phyloP scores from a whole-genome alignment of 129 eudicot genomes.

The Scalesia atractyloides region DNA sequence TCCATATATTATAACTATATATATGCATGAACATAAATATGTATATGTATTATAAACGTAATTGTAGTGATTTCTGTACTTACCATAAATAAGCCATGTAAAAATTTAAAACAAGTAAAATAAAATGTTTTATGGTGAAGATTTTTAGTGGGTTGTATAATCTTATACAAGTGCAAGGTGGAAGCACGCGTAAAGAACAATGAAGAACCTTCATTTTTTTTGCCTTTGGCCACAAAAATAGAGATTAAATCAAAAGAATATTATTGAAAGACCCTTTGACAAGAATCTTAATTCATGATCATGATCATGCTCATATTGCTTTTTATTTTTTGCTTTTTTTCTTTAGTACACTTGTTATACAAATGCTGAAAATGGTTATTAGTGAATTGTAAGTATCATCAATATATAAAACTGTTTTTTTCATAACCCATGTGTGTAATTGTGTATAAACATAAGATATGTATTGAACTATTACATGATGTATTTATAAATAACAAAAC shows the following conservation, averaged over 20 bases:
- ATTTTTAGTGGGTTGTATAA: slow-evolving; percentile 10
- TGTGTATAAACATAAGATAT: neutral
- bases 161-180: slow-evolving; percentile 28
- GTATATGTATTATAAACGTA: neutral
- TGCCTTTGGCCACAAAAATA: slow-evolving; percentile 38
- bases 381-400: neutral
- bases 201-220: slow-evolving; percentile 32
- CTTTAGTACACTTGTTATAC: neutral
- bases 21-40: neutral
- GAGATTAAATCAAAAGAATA: slow-evolving; percentile 37
- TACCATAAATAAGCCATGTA: neutral
- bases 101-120: slow-evolving; percentile 1
- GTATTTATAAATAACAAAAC: neutral
- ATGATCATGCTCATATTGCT: slow-evolving; percentile 26
- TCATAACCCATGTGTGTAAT: neutral
- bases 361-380: slow-evolving; percentile 17
- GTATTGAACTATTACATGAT: neutral
- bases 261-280: slow-evolving; percentile 41
- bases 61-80: neutral
- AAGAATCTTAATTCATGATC: slow-evolving; percentile 37
- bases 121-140: neutral
- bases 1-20: neutral
- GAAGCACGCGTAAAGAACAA: slow-evolving; percentile 45
- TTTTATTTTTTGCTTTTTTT: slow-evolving; percentile 17
- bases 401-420: neutral